These are phyloP conservation scores for Inga laurina DNA, from an alignment of 306 rosid species.

Conservation along the genomic window DNA sequence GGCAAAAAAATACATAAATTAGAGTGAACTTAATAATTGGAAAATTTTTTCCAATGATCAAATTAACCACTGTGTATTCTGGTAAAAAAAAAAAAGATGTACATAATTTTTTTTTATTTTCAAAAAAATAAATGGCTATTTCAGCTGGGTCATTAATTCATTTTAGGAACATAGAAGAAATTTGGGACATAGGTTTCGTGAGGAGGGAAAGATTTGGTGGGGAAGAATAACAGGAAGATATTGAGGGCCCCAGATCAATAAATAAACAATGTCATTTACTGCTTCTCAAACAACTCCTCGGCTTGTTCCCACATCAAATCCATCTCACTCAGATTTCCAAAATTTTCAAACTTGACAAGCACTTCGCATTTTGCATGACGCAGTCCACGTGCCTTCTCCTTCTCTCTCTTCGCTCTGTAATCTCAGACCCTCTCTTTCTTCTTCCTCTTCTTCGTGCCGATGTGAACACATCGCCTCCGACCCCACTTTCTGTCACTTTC, in stretches of 20 bases:
- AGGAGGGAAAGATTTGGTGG: constrained; percentile 38
- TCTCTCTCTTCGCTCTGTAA: background rate
- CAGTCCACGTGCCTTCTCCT: constrained; percentile 59
- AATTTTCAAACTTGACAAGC: background rate
- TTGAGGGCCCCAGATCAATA: constrained; percentile 28
- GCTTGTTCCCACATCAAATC: background rate
- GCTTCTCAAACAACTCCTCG: background rate
- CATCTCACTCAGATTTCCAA: background rate
- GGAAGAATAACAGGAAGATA: background rate
- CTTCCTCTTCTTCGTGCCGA: background rate
- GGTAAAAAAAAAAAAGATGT: too few species aligned
- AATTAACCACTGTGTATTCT: too few species aligned
- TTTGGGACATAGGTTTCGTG: background rate
- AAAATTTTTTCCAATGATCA: too few species aligned
- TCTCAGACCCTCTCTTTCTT: background rate
- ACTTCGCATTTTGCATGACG: constrained; percentile 48
- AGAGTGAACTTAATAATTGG: too few species aligned
- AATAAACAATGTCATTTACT: constrained; percentile 1
- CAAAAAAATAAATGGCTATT: too few species aligned
- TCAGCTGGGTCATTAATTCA: too few species aligned
- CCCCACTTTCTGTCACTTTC: constrained; percentile 29
- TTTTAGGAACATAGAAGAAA: background rate
- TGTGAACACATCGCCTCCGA: background rate
- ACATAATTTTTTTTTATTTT: too few species aligned
- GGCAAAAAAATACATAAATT: too few species aligned